Evolutionary conservation across 768 basidiomycete species (phyloP).

Genomic region (Trametes meyenii): DNA sequence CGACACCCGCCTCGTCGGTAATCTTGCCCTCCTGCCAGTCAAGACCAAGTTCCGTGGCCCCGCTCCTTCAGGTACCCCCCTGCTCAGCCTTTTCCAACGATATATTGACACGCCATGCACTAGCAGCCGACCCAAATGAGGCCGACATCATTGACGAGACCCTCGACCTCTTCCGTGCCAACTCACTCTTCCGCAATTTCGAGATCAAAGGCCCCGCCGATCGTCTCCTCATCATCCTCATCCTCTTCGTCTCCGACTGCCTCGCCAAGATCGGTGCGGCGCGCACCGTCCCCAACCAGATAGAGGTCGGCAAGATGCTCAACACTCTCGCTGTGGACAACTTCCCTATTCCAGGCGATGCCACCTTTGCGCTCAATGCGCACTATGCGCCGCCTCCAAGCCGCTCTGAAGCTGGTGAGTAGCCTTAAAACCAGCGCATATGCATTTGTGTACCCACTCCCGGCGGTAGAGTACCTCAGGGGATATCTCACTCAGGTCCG

Average conservation of each 20-base stretch:
- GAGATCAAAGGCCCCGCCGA: conserved; percentile 99
- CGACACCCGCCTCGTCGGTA: conserved; percentile 84
- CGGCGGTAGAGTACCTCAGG: conserved; percentile 74
- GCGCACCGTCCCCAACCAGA: conserved; percentile 69
- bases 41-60: conserved; percentile 91
- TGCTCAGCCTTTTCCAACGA: conserved; percentile 15
- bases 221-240: conserved; percentile 93
- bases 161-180: conserved; percentile 95
- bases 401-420: conserved; percentile 79
- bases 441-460: not conserved
- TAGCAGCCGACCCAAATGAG: conserved; percentile 71
- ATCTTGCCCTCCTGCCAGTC: conserved; percentile 88
- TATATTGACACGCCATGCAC: not conserved
- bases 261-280: conserved; percentile 83
- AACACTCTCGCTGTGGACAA: conserved; percentile 93
- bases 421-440: not conserved
- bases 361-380: conserved; percentile 89
- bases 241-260: conserved; percentile 97
- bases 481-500: conserved; percentile 91
- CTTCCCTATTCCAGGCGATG: conserved; percentile 94
- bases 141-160: conserved; percentile 96
- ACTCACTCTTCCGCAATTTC: conserved; percentile 98
- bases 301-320: conserved; percentile 84
- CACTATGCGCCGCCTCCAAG: conserved; percentile 83
- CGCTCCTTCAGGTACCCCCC: conserved; percentile 67